Base-by-base conservation (phyloP, 1,139 yeast species). In the Taiozyma sp. region DNA sequence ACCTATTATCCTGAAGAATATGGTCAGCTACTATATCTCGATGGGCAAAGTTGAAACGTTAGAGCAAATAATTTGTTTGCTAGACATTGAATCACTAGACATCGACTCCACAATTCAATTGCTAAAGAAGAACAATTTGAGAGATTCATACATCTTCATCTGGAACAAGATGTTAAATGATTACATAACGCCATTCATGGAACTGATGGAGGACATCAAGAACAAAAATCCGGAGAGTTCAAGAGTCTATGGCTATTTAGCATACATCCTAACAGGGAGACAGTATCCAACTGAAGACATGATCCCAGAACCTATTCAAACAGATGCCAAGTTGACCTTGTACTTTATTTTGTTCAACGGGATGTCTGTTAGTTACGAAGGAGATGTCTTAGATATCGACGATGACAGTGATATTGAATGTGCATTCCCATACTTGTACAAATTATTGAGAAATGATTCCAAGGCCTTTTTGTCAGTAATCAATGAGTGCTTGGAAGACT, bases 401-500 rank as follows among this genome's bases (percentile, higher is more conserved):
- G 56, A 63, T 19, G 55, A 64, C 39, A 52, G 55, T 24, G 61
- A 60, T 4, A 61, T 64, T 7, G 76, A 73, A 29, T 70, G 75
- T 0, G 72, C 83, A 1, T 87, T 83, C 57, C 92, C 93, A 0
- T 81, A 84, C 58, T 64, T 87, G 24, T 69, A 70, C 48, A 56
- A 72, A 12, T 70, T 87, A 16, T 65, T 87, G 9, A 70, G 70
- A 43, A 73, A 66, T 54, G 77, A 82, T 56, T 76, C 87, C 8
- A 75, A 80, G 32, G 79, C 79, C 43, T 78, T 84, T 71, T 74
- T 88, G 49, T 74, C 84, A 0, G 78, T 87, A 0, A 65, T 89
- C 55, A 86, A 88, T 63, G 95, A 87, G 63, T 87, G 85, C 32
- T 85, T 89, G 64, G 96, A 89, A 63, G 93, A 87, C 61, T 70